Conservation (phyloP, 2,329 filamentous ascomycete genomes). For the Chrysoporthe austroafricana region DNA sequence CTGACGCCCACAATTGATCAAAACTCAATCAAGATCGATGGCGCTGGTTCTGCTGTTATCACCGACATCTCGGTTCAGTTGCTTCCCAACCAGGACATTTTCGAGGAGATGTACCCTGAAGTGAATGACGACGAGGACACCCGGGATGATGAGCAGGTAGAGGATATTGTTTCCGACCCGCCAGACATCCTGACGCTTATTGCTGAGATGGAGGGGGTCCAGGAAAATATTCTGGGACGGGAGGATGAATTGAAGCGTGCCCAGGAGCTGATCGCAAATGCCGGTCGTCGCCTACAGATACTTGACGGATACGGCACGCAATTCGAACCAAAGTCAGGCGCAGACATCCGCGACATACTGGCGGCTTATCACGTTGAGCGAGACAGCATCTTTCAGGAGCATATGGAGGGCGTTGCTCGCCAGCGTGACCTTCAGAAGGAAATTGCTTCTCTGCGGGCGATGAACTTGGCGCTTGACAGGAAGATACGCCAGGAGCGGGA, state of each 20-base stretch:
- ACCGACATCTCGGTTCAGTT: constrained; percentile 66
- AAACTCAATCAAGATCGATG: constrained; percentile 63
- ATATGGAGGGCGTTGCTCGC: constrained; percentile 38
- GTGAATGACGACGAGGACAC: constrained; percentile 34
- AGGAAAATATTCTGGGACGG: background rate
- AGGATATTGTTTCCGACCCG: background rate
- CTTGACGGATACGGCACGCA: constrained; percentile 46
- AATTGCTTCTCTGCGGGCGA: constrained; percentile 30
- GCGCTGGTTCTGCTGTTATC: constrained; percentile 60
- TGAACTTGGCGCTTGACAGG: constrained; percentile 15
- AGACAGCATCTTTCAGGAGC: constrained; percentile 46
- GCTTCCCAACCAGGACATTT: constrained; percentile 58
- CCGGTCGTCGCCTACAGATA: constrained; percentile 44
- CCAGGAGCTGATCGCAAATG: constrained; percentile 39
- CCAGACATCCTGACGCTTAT: background rate
- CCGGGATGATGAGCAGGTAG: no score
- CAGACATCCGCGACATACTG: constrained; percentile 37
- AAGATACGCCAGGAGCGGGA: constrained; percentile 31
- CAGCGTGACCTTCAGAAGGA: constrained; percentile 39
- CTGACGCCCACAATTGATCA: constrained; percentile 57
- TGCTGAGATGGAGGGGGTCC: background rate
- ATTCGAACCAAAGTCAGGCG: constrained; percentile 38
- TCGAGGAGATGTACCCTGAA: constrained; percentile 56
- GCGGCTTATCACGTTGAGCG: constrained; percentile 49
- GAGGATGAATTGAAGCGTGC: constrained; percentile 37